Evolutionary conservation across 2,329 filamentous ascomycete species (phyloP), one percentile per base, ranked within the genome.

Genomic region (Talaromyces sp.): DNA sequence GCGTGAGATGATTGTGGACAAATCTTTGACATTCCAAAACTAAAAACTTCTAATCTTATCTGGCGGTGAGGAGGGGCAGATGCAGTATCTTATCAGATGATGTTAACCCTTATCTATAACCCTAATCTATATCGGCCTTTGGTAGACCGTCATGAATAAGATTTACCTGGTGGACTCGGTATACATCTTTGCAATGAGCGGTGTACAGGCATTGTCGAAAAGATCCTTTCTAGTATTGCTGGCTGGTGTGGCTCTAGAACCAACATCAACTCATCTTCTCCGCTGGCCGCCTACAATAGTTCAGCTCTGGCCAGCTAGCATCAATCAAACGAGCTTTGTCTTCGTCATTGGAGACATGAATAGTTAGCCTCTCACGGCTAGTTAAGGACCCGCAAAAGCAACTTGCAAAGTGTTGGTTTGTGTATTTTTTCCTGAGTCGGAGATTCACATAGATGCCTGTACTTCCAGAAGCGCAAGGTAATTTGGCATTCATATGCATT

Each of bases 11-110:
- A 56, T 9, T 16, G 52, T 56, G 52, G 33, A 22, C 52, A 39
- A 56, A 56, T 7, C 22, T 54, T 54, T 24, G 52, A 56, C 11
- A 22, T 52, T n/a, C 8, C 1, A 52, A 52, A 43, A 37, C 37
- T 56, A 35, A 63, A 63, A 63, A 45, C 39, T 45, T 31, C 31
- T 49, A 45, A 57, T 62, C 41, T 68, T 66, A 68, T 69, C 67
- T 41, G 54, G 65, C 58, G 52, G 63, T 66, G 57, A 39, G 41
- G 35, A 39, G 43, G 22, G 64, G 50, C 59, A 66, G 52, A 31
- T 43, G 49, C 27, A 31, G 27, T 52, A 33, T 27, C 50, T 58
- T 58, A 58, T 63, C 61, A 19, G 60, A 31, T 37, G 16, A 4
- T 1, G 31, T 8, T 27, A 49, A 27, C 37, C 37, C 37, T 52